phyloP scores from a whole-genome alignment of 2,329 filamentous ascomycete species.

The Penicillium hordei region DNA sequence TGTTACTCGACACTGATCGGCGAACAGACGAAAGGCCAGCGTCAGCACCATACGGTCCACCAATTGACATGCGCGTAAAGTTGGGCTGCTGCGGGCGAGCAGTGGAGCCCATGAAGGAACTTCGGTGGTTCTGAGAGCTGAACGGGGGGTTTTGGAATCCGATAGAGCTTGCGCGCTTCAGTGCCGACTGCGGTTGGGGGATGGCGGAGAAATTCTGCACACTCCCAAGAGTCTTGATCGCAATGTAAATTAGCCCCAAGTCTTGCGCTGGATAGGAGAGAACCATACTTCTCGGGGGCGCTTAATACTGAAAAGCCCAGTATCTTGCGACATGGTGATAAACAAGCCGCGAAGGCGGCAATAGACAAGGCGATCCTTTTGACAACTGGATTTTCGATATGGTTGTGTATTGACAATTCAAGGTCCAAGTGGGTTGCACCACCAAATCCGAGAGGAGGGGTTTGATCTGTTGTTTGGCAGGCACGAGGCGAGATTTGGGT shows the following conservation, averaged over 20 bases:
- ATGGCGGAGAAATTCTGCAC: conserved; percentile 81
- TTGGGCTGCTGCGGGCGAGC: conserved; percentile 80
- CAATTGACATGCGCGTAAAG: conserved; percentile 74
- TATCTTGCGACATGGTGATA: conserved; percentile 76
- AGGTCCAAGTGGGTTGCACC: conserved; percentile 7
- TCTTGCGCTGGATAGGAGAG: conserved; percentile 7
- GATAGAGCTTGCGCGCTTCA: conserved; percentile 87
- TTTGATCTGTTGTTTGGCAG: conserved; percentile 18
- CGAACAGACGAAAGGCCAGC: conserved; percentile 79
- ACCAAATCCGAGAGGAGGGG: conserved; percentile 20
- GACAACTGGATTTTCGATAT: neutral
- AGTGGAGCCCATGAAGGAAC: conserved; percentile 84
- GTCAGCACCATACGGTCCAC: conserved; percentile 75
- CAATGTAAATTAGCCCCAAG: conserved; percentile 19
- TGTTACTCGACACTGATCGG: conserved; percentile 71
- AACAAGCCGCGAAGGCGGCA: conserved; percentile 32
- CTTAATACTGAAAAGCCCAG: conserved; percentile 85
- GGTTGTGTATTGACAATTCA: conserved; percentile 1
- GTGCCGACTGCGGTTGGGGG: conserved; percentile 84
- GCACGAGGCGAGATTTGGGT: conserved; percentile 9
- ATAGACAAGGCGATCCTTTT: neutral
- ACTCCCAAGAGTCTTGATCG: conserved; percentile 69
- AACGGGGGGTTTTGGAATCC: conserved; percentile 64
- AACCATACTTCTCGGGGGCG: conserved; percentile 79
- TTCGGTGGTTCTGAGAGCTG: conserved; percentile 71